phyloP scores from a whole-genome alignment of 1,284 basidiomycete species.

The Wolfiporia cocos region DNA sequence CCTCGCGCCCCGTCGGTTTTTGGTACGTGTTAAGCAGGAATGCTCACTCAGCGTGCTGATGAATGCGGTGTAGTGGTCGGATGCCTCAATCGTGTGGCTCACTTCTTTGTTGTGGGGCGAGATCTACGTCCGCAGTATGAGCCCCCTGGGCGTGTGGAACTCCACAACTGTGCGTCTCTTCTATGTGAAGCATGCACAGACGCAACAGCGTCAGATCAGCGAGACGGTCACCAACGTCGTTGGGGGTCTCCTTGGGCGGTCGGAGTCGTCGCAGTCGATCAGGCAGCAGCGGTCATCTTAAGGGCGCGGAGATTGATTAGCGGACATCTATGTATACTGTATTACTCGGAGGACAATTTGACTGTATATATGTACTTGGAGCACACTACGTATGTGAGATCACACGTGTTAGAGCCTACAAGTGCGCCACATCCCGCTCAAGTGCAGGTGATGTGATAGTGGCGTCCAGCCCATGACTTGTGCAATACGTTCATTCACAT shows the following conservation, averaged over 20 bases:
- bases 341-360: no score
- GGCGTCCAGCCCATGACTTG: no score
- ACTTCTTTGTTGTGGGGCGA: constrained; percentile 91
- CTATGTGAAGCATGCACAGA: constrained; percentile 79
- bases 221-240: constrained; percentile 74
- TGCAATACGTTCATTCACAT: no score
- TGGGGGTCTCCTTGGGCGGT: constrained; percentile 47
- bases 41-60: background rate
- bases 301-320: background rate
- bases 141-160: constrained; percentile 82
- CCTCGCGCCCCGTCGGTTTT: constrained; percentile 64
- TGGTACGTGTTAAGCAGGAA: constrained; percentile 38
- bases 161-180: constrained; percentile 83
- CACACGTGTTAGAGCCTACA: background rate
- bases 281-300: constrained; percentile 17
- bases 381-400: constrained; percentile 1
- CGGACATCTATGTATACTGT: no score
- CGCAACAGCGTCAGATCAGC: constrained; percentile 62
- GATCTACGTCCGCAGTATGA: constrained; percentile 85
- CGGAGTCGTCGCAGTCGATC: constrained; percentile 27
- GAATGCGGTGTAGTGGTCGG: constrained; percentile 65
- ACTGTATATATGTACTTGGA: background rate
- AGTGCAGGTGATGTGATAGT: no score
- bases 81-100: constrained; percentile 84
- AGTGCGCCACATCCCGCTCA: no score